These are phyloP conservation scores for Rhizopus stolonifer DNA, from an alignment of 371 early-diverging fungal species.

Conservation along the genomic window DNA sequence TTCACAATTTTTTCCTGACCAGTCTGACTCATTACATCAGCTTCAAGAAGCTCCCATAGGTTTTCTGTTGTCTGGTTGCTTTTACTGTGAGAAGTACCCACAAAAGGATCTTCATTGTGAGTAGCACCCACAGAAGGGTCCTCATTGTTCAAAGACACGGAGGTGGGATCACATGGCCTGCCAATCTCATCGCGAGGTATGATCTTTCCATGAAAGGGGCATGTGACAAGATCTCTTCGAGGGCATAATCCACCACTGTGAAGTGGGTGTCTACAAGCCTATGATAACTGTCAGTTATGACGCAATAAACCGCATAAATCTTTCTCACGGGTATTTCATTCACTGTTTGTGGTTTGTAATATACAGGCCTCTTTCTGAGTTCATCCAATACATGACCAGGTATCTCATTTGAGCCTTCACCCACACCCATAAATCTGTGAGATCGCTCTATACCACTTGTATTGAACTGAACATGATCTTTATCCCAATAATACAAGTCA, in stretches of 20 bases:
- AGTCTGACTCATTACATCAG: slow-evolving; percentile 50
- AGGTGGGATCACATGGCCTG: slow-evolving; percentile 19
- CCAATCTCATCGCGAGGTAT: slow-evolving; percentile 68
- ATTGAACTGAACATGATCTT: slow-evolving; percentile 59
- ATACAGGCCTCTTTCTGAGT: slow-evolving; percentile 51
- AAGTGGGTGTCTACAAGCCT: slow-evolving; percentile 68
- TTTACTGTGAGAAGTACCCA: neutral
- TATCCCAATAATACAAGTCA: slow-evolving; percentile 73
- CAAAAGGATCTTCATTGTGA: too few relatives aligned
- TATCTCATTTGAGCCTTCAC: slow-evolving; percentile 60
- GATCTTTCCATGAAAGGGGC: slow-evolving; percentile 73
- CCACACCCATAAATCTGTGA: slow-evolving; percentile 68
- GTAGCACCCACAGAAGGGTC: too few relatives aligned
- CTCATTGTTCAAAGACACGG: neutral
- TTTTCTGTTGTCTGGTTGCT: slow-evolving; percentile 13
- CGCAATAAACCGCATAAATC: neutral
- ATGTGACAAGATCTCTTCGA: slow-evolving; percentile 65
- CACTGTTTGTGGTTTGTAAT: slow-evolving; percentile 43
- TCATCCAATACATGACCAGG: slow-evolving; percentile 53
- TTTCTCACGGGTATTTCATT: slow-evolving; percentile 42
- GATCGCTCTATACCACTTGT: slow-evolving; percentile 63
- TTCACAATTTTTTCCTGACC: slow-evolving; percentile 36
- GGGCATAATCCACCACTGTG: slow-evolving; percentile 68
- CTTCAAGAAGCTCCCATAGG: slow-evolving; percentile 60
- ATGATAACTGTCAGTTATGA: neutral